Evolutionary conservation across 2,329 filamentous ascomycete species (phyloP), one percentile per base, ranked within the genome.

Genomic region (Knufia petricola): DNA sequence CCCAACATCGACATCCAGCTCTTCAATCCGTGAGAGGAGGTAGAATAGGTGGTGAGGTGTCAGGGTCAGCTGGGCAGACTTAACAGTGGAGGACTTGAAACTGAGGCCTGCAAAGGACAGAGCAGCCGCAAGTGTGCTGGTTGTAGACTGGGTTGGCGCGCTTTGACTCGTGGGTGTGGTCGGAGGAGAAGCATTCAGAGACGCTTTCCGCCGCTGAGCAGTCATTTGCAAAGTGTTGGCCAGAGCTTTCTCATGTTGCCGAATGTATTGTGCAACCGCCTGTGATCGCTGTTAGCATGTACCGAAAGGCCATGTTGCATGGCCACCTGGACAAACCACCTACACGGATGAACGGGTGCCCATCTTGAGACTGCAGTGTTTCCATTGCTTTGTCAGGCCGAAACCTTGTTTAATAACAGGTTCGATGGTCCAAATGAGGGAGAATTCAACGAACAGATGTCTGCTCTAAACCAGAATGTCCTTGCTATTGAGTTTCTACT

Each of bases 41-140:
- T 95, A 98, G 72, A 95, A 96, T 24, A 98, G 79, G 65, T 98
- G 92, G 63, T 98, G 92, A 17, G 92, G 87, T 10, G 92, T 96
- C 55, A 98, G 76, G 32, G 88, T 88, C 57, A 98, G 74, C 69
- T 94, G 95, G 34, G 87, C 86, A 17, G 89, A 87, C 70, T 94
- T 95, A 62, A 88, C 78, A 59, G 73, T 84, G 60, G 87, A 84
- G 4, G 89, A 94, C 40, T 87, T 80, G 64, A 96, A 92, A 61
- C 75, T 87, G 54, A 95, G 73, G 41, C 86, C 80, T 42, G 89
- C 87, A 50, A 95, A 79, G 10, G 92, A 95, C 45, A 96, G 76
- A 38, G 90, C 88, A 7, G 87, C 81, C 19, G 88, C 87, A 50
- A 95, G 78, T 12, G 56, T 40, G 3, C 81, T 80, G 20, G 62